Evolutionary conservation across 495 filamentous ascomycete species (phyloP).

Genomic region (Talaromyces ruber): DNA sequence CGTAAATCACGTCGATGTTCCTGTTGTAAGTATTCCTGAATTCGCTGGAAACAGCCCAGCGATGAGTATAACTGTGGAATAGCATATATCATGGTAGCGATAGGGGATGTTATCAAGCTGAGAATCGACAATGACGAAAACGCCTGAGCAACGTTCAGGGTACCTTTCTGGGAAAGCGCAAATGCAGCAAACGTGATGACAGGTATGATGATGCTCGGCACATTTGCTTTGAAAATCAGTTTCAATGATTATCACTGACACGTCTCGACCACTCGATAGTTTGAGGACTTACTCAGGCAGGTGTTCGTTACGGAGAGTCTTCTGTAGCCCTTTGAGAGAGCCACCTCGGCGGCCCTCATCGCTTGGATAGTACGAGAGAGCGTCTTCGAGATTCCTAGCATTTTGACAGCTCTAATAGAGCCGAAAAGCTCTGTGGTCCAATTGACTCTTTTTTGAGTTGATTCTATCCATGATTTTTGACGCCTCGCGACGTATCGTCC

Average conservation of each 20-base stretch:
- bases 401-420: conserved; percentile 52
- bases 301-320: neutral
- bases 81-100: conserved; percentile 44
- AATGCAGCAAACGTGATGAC: conserved; percentile 39
- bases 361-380: conserved; percentile 10
- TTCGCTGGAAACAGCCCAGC: conserved; percentile 48
- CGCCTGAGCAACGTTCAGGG: conserved; percentile 32
- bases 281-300: no score
- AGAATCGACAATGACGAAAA: conserved; percentile 57
- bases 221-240: no score
- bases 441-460: conserved; percentile 42
- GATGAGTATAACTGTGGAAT: conserved; percentile 43
- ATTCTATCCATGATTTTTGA: conserved; percentile 37
- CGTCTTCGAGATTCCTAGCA: conserved; percentile 23
- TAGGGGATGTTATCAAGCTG: conserved; percentile 46
- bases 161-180: conserved; percentile 10
- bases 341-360: conserved; percentile 9
- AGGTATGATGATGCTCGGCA: no score
- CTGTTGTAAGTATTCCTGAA: conserved; percentile 48
- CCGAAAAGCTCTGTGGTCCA: conserved; percentile 39
- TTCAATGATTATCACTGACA: no score
- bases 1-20: conserved; percentile 8
- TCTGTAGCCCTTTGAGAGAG: conserved; percentile 13
- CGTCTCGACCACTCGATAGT: no score
- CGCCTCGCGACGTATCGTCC: conserved; percentile 8